A percentile compares a stretch with the other conserved stretches of the same genome.
These are phyloP conservation scores for Zygnema circumcarinatum DNA, from an alignment of 139 green algal genomes.

Conservation along the genomic window DNA sequence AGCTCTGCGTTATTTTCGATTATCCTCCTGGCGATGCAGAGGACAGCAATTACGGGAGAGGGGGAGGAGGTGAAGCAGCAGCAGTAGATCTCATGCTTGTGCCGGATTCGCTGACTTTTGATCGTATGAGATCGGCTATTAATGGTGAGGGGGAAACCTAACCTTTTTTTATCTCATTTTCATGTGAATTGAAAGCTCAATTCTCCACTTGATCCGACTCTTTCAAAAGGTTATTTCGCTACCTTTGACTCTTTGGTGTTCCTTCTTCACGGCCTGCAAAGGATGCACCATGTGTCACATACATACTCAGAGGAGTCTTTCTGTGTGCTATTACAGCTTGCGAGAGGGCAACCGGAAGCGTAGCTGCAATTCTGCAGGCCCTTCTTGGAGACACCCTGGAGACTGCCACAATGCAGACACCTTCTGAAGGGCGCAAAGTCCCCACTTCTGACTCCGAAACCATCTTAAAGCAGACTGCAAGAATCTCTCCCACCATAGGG, in stretches of 20 bases:
- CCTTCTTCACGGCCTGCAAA: too few species aligned
- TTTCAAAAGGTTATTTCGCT: too few species aligned
- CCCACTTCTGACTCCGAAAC: too few species aligned
- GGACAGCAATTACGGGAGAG: not conserved
- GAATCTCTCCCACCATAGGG: too few species aligned
- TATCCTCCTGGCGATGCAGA: constrained; percentile 21
- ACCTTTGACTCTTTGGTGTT: too few species aligned
- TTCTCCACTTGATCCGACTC: too few species aligned
- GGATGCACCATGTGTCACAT: too few species aligned
- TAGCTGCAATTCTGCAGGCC: not conserved
- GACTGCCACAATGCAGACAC: too few species aligned
- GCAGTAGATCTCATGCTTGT: constrained; percentile 46
- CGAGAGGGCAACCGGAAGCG: not conserved
- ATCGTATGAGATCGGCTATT: constrained; percentile 50
- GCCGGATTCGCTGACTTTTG: constrained; percentile 53
- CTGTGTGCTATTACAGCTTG: not conserved
- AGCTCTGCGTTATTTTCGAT: constrained; percentile 53
- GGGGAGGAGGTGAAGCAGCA: not conserved
- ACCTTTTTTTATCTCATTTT: constrained; percentile 2
- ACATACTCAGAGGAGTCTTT: too few species aligned
- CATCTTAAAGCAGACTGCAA: too few species aligned
- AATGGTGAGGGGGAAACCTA: constrained; percentile 11
- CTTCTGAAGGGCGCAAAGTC: too few species aligned
- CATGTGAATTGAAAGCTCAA: not conserved
- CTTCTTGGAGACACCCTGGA: not conserved